These are phyloP conservation scores for Pyrus pyrifolia DNA, from an alignment of 306 rosid genomes.

Conservation along the genomic window DNA sequence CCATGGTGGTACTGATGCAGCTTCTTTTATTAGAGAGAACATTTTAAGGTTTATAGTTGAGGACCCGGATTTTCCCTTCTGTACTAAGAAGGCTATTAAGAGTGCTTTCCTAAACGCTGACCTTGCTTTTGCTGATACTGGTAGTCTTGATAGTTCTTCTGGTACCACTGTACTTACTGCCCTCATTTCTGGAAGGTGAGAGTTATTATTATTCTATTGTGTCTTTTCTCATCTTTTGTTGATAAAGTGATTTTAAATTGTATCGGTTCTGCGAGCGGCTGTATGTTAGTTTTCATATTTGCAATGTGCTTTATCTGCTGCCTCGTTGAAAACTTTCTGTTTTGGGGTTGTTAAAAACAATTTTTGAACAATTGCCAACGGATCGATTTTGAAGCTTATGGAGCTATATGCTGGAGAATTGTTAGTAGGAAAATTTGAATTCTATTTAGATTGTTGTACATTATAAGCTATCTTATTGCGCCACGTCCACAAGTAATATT, in stretches of 20 bases:
- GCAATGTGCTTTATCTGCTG: not conserved
- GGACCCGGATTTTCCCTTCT: conserved; percentile 19
- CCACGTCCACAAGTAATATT: not conserved
- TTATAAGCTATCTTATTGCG: not conserved
- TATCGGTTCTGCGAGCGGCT: not conserved
- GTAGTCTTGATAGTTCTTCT: conserved; percentile 28
- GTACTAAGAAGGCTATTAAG: conserved; percentile 21
- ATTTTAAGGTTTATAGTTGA: conserved; percentile 29
- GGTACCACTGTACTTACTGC: conserved; percentile 35
- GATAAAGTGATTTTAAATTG: not conserved
- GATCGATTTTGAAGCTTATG: not conserved
- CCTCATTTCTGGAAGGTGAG: conserved; percentile 32
- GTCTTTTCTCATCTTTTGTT: not conserved
- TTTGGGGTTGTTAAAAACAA: not conserved
- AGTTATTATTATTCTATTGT: not conserved
- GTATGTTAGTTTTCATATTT: not conserved
- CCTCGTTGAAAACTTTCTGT: no score
- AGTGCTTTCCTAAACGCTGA: conserved; percentile 31
- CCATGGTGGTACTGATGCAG: conserved; percentile 37
- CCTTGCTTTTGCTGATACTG: conserved; percentile 26
- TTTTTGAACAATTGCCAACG: not conserved
- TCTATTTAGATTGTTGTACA: not conserved
- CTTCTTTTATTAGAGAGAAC: conserved; percentile 25
- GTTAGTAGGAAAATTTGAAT: not conserved
- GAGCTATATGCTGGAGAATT: not conserved